These are phyloP conservation scores for Ziziphus jujuba DNA, from an alignment of 306 rosid genomes.

Conservation along the genomic window DNA sequence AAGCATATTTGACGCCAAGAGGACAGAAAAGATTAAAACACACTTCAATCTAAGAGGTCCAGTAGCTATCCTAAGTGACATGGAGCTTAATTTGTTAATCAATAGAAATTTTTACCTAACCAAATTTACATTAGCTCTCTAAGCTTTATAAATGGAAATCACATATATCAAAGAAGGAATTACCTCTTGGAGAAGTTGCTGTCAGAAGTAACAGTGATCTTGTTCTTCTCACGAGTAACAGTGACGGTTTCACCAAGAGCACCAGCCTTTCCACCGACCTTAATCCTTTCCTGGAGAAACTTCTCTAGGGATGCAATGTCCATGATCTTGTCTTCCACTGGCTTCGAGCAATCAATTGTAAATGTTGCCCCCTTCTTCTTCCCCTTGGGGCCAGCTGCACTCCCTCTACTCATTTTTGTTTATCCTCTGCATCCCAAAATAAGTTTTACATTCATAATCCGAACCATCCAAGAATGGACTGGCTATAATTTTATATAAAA, in stretches of 20 bases:
- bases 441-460: not conserved
- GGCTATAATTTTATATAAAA: not conserved
- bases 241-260: slow-evolving; percentile 65
- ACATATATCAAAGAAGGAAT: not conserved
- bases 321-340: slow-evolving; percentile 97
- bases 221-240: slow-evolving; percentile 61
- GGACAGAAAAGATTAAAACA: too few species aligned
- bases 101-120: not conserved
- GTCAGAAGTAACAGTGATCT: slow-evolving; percentile 68
- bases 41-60: too few species aligned
- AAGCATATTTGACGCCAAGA: too few species aligned
- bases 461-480: not conserved
- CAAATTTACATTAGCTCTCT: not conserved
- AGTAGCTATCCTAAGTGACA: too few species aligned
- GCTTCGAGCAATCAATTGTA: slow-evolving; percentile 87
- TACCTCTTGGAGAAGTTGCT: slow-evolving; percentile 70
- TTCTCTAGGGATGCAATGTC: slow-evolving; percentile 94
- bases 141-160: not conserved
- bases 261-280: slow-evolving; percentile 93
- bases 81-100: too few species aligned
- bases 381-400: slow-evolving; percentile 76
- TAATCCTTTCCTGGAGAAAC: slow-evolving; percentile 91
- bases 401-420: slow-evolving; percentile 79
- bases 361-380: slow-evolving; percentile 87
- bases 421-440: not conserved